Percentiles rank a stretch among this genome's conserved stretches.
Conservation (phyloP, 192 early-diverging fungal species). For the Mortierella antarctica region DNA sequence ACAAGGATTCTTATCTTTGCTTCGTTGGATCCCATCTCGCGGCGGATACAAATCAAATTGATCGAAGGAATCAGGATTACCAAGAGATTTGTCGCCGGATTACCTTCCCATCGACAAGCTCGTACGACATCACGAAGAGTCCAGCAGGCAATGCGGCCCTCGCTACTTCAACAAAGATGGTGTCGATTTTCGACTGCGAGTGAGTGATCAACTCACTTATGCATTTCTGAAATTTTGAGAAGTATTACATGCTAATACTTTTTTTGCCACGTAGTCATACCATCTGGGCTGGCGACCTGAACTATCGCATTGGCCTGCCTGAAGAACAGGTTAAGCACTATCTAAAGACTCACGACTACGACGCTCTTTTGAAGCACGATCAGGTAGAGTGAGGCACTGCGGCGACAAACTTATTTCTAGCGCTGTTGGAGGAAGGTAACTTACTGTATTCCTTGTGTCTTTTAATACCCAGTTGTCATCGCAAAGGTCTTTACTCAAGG, state of each 20-base stretch:
- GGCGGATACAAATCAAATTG: slow-evolving; percentile 79
- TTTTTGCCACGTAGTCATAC: slow-evolving; percentile 63
- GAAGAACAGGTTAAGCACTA: slow-evolving; percentile 69
- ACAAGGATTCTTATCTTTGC: slow-evolving; percentile 83
- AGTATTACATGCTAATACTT: neutral
- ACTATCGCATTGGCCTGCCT: slow-evolving; percentile 84
- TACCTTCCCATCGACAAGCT: slow-evolving; percentile 58
- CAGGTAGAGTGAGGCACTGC: slow-evolving; percentile 62
- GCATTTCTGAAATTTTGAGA: neutral
- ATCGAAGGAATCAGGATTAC: slow-evolving; percentile 91
- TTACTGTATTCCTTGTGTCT: neutral
- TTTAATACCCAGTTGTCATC: slow-evolving; percentile 61
- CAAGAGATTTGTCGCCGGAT: slow-evolving; percentile 82
- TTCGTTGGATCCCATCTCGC: slow-evolving; percentile 95
- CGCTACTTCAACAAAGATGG: slow-evolving; percentile 18
- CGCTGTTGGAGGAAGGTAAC: neutral
- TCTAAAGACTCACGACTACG: slow-evolving; percentile 66
- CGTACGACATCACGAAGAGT: slow-evolving; percentile 48
- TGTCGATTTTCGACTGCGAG: slow-evolving; percentile 76
- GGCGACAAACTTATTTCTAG: neutral
- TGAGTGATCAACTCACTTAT: slow-evolving; percentile 38
- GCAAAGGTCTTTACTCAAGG: slow-evolving; percentile 70
- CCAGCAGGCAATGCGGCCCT: slow-evolving; percentile 32
- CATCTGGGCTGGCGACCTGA: slow-evolving; percentile 95
- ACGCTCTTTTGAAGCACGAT: slow-evolving; percentile 80